Evolutionary conservation across 176 grass and related monocot species (phyloP), one percentile per base, ranked within the genome.

Genomic region (Aegilops tauschii): DNA sequence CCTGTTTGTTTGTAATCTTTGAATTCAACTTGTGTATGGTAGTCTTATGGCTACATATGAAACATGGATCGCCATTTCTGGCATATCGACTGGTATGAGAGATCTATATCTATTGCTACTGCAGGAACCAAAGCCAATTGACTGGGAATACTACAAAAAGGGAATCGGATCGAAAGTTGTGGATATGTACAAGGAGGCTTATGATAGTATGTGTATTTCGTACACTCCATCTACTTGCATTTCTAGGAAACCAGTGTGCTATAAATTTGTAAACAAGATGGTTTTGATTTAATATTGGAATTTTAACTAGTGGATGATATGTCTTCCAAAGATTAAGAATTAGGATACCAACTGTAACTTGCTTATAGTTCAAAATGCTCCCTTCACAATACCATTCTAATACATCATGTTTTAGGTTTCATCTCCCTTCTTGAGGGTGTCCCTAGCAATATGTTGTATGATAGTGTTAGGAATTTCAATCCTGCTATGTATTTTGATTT

Each of bases 81-180:
- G 18, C 23, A 34, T 44, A 40, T 76, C 49, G 17, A 27, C 25
- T 89, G 47, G 11, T 73, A 29, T 79, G 42, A 47, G 83, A 71
- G 18, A 27, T 73, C 49, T 59, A 59, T 84, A 82, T 84, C 9
- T 82, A 73, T 39, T 86, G 31, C 85, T 74, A 63, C 37, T 45
- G 75, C 69, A 97, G 95, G 95, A 97, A 84, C 92, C 95, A 49
- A 58, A 92, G 67, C 92, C 84, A 35, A 94, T 97, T 86, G 74
- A 94, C 52, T 97, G 95, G 95, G 90, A 97, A 30, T 92, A 91
- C 71, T 97, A 92, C 71, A 94, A 80, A 76, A 97, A 91, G 54
- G 95, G 84, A 87, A 92, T 97, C 80, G 92, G 92, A 12, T 69
- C 90, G 12, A 88, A 86, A 37, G 70, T 94, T 80, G 90, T 97